phyloP scores from a whole-genome alignment of 2,329 filamentous ascomycete genomes.

The Pezicula carpinea region DNA sequence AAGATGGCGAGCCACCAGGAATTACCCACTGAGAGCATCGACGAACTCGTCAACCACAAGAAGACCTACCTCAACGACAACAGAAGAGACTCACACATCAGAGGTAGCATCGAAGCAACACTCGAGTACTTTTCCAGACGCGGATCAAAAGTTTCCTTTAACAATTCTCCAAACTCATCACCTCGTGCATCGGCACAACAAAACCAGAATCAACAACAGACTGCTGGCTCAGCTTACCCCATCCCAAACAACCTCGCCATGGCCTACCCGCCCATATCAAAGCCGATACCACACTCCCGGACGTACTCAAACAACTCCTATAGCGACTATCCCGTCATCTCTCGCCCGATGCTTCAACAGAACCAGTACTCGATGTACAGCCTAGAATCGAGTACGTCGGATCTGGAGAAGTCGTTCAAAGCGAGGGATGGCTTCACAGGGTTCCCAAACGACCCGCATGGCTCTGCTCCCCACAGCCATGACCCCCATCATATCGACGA shows the following conservation, averaged over 20 bases:
- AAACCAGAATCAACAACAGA: slow-evolving; percentile 3
- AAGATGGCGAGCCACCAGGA: background rate
- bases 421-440: slow-evolving; percentile 2
- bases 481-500: slow-evolving; percentile 6
- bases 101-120: slow-evolving; percentile 17
- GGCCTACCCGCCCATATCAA: slow-evolving; percentile 7
- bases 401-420: slow-evolving; percentile 1
- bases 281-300: background rate
- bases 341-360: too few species aligned
- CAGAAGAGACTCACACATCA: slow-evolving; percentile 16
- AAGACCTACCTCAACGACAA: slow-evolving; percentile 17
- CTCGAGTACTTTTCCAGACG: slow-evolving; percentile 15
- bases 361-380: too few species aligned
- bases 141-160: slow-evolving; percentile 3
- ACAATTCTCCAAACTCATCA: background rate
- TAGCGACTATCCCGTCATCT: too few species aligned
- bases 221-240: slow-evolving; percentile 1
- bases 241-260: slow-evolving; percentile 4
- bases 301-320: too few species aligned
- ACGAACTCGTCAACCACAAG: slow-evolving; percentile 18
- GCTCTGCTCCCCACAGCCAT: background rate
- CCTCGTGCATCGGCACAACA: slow-evolving; percentile 12
- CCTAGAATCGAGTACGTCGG: too few species aligned
- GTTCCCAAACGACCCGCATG: background rate
- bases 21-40: slow-evolving; percentile 3